A percentile compares a stretch with the other conserved stretches of the same genome.
Evolutionary conservation across 1,284 basidiomycete species (phyloP).

Genomic region (Macrocystidia cucumis): DNA sequence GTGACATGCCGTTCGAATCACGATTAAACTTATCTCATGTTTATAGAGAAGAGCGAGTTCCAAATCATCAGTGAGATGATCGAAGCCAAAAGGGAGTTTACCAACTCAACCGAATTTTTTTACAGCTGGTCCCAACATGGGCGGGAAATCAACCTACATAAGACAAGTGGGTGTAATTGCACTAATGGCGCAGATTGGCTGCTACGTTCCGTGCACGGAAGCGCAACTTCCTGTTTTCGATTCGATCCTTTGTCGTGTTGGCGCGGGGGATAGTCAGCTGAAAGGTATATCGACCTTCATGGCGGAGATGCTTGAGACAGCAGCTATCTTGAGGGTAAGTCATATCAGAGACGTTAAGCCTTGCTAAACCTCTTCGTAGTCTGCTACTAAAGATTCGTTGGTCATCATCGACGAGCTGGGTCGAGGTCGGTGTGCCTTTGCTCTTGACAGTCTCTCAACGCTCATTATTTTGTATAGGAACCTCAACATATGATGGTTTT

Average conservation of each 20-base stretch:
- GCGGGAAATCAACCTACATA: slow-evolving; percentile 92
- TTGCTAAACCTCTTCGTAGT: slow-evolving; percentile 32
- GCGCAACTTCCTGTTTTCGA: slow-evolving; percentile 92
- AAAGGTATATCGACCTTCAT: slow-evolving; percentile 99
- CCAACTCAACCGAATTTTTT: slow-evolving; percentile 10
- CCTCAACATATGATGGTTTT: slow-evolving; percentile 98
- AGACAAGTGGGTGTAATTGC: slow-evolving; percentile 91
- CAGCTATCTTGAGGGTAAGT: slow-evolving; percentile 85
- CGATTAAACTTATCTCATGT: slow-evolving; percentile 3
- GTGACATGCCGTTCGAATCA: slow-evolving; percentile 6
- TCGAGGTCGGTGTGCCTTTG: slow-evolving; percentile 46
- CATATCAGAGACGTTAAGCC: background rate
- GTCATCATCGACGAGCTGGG: slow-evolving; percentile 99
- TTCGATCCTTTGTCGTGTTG: slow-evolving; percentile 93
- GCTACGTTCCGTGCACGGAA: slow-evolving; percentile 87
- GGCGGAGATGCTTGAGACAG: slow-evolving; percentile 99
- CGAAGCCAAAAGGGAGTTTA: too few relatives aligned
- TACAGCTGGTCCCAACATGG: slow-evolving; percentile 91
- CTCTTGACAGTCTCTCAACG: slow-evolving; percentile 1
- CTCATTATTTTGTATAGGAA: slow-evolving; percentile 41
- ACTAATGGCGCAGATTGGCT: slow-evolving; percentile 93
- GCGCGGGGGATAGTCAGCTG: slow-evolving; percentile 94
- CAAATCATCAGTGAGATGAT: slow-evolving; percentile 70
- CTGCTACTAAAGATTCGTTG: slow-evolving; percentile 87
- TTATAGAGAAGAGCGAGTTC: slow-evolving; percentile 69